phyloP scores from a whole-genome alignment of 331 rosid species.

The Rhamnella rubrinervis region DNA sequence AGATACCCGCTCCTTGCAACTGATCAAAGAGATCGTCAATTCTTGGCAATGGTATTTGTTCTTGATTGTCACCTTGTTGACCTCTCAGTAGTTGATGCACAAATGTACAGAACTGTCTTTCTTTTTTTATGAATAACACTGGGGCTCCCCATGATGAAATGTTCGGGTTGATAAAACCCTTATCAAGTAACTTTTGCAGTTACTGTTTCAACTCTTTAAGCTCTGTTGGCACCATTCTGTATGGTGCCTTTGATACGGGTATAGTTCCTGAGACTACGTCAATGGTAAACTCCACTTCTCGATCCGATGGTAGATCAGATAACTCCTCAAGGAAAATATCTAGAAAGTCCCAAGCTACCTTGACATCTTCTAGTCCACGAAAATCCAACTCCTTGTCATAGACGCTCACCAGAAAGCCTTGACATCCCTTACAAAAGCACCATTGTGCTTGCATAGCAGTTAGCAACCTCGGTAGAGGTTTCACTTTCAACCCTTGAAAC shows the following conservation, averaged over 20 bases:
- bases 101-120: neutral
- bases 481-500: neutral
- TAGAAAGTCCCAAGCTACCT: no score
- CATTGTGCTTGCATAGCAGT: neutral
- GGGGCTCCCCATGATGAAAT: neutral
- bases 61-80: neutral
- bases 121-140: neutral
- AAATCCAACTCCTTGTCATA: no score
- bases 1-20: neutral
- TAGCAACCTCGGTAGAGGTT: neutral
- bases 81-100: neutral
- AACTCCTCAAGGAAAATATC: no score
- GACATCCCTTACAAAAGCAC: neutral
- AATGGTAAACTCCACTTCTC: no score
- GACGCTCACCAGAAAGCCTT: neutral
- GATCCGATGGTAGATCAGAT: no score
- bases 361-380: no score
- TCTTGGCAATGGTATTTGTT: neutral
- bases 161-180: neutral
- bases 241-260: no score
- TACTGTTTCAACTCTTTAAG: no score
- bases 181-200: no score
- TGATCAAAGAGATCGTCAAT: no score
- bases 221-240: no score
- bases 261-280: rapidly evolving